Evolutionary conservation across 176 grass and related monocot genomes (phyloP).

Genomic region (Triticum urartu): DNA sequence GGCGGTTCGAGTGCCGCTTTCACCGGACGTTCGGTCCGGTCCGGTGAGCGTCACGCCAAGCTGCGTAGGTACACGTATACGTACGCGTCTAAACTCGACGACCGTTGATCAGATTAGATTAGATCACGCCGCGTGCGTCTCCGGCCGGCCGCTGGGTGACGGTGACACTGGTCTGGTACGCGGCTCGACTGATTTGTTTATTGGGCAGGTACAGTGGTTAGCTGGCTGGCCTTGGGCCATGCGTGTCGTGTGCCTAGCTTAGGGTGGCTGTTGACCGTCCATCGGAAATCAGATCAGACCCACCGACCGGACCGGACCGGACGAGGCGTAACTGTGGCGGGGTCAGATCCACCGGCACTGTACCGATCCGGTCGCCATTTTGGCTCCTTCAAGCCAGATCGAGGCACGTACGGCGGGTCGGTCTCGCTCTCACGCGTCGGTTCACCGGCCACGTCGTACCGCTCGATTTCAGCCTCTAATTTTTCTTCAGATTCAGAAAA

Average conservation of each 20-base stretch:
- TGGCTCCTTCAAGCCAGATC: not conserved
- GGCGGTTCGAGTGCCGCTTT: not conserved
- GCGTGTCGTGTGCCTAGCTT: no score
- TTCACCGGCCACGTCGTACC: not conserved
- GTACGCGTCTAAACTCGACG: not conserved
- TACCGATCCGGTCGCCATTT: not conserved
- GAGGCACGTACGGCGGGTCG: no score
- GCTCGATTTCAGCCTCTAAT: not conserved
- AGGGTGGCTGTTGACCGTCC: not conserved
- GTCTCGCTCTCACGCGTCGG: no score
- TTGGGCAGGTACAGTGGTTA: not conserved
- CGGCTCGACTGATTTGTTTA: not conserved
- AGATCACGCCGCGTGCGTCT: not conserved
- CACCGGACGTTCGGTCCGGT: not conserved
- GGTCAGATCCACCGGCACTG: not conserved
- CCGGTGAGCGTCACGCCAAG: not conserved
- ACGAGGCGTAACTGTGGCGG: not conserved
- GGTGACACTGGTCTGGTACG: not conserved
- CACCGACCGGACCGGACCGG: not conserved
- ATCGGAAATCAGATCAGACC: not conserved
- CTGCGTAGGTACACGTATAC: not conserved
- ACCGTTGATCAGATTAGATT: not conserved
- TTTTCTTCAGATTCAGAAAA: not conserved
- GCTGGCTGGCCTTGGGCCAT: not conserved
- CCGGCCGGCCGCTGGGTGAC: not conserved